Evolutionary conservation across 2,329 filamentous ascomycete genomes (phyloP), one percentile per base, ranked within the genome.

Genomic region (Paramyrothecium sp.): DNA sequence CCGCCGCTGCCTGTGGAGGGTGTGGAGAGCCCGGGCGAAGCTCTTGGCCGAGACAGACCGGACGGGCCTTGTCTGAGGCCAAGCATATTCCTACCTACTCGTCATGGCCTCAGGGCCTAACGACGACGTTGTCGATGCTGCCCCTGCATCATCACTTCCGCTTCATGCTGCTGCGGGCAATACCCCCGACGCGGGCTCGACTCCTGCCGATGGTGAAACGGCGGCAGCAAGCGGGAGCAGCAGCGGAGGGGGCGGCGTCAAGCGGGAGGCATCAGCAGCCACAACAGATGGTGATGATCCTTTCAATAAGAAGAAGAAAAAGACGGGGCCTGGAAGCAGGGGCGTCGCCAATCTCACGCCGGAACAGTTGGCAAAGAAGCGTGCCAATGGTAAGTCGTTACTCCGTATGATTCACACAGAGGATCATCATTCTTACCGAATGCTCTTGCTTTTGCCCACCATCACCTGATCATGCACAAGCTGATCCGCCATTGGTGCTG

Each of bases 301-400:
- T 12, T 62, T 61, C 5, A 44, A 44, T 19, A 64, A 61, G 53
- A 83, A 81, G 71, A 82, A 75, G 67, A 78, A 78, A 62, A 81
- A 77, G 63, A 70, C 71, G 8, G 77, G 71, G 2, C 70, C 76
- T 7, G 75, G 78, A 7, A 77, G 76, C 23, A 72, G 81, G 51
- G 81, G 81, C 12, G 81, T 85, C 47, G 82, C 82, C 54, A 88
- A 89, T 64, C 80, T 89, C 69, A 91, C 89, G 1, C 85, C 88
- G 38, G 90, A 92, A 66, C 88, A 92, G 72, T 78, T 92, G 53
- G 84, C 86, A 57, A 90, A 91, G 71, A 85, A 85, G 68, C 76
- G 83, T 56, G 81, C 82, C 33, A 85, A 84, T 66, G 82, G 81
- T 84, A 71, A 66, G 76, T 73, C 19, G 44, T 50, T 26, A 21